phyloP scores from a whole-genome alignment of 495 filamentous ascomycete species.

The Hamigera avellanea region DNA sequence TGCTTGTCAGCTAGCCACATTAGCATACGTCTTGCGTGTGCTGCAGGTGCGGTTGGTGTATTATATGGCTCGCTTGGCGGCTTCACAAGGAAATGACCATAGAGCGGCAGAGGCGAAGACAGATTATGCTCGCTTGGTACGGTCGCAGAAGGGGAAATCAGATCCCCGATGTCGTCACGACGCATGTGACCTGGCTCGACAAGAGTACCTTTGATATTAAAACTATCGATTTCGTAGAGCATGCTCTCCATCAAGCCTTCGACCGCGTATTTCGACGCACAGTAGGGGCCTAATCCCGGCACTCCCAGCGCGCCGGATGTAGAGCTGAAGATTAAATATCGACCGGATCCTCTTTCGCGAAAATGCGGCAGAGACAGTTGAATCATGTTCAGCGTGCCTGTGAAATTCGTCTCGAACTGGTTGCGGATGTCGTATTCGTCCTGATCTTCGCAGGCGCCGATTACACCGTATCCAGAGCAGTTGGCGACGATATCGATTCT shows the following conservation, averaged over 20 bases:
- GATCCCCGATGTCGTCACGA: constrained; percentile 48
- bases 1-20: constrained; percentile 89
- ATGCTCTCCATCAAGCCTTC: constrained; percentile 92
- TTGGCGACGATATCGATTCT: constrained; percentile 84
- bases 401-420: constrained; percentile 96
- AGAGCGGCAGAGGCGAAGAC: constrained; percentile 54
- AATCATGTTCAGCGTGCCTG: constrained; percentile 86
- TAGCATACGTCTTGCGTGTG: constrained; percentile 88
- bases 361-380: constrained; percentile 86
- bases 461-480: constrained; percentile 85
- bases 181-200: constrained; percentile 85
- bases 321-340: constrained; percentile 89
- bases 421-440: constrained; percentile 89
- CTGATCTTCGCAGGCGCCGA: constrained; percentile 93
- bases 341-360: constrained; percentile 56
- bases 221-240: constrained; percentile 85
- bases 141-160: constrained; percentile 18
- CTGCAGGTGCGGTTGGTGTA: constrained; percentile 61
- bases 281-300: constrained; percentile 85
- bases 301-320: constrained; percentile 84
- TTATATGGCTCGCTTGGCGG: constrained; percentile 73
- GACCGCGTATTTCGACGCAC: constrained; percentile 91
- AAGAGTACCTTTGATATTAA: constrained; percentile 84
- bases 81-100: constrained; percentile 88
- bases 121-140: constrained; percentile 20